Percentiles rank a stretch among this genome's conserved stretches.
Evolutionary conservation across 768 basidiomycete species (phyloP).

Genomic region (Crucibulum laeve): DNA sequence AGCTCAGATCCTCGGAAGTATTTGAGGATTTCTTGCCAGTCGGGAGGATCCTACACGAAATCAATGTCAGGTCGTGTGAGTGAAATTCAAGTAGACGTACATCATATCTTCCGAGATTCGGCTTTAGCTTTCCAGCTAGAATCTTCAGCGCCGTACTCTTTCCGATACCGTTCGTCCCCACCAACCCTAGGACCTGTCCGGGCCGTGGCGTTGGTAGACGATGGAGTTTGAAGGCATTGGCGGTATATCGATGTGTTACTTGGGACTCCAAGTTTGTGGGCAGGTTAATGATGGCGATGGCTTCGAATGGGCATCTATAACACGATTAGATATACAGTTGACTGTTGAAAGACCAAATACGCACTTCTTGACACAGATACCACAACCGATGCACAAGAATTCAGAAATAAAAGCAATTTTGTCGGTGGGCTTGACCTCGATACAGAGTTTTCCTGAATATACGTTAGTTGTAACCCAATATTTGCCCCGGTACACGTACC

Average conservation of each 20-base stretch:
- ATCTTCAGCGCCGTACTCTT: constrained; percentile 98
- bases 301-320: constrained; percentile 94
- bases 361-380: constrained; percentile 99
- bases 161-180: constrained; percentile 99
- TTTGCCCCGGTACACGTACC: constrained; percentile 40
- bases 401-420: constrained; percentile 99
- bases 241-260: constrained; percentile 97
- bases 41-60: constrained; percentile 78
- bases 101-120: constrained; percentile 95
- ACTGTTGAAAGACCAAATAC: constrained; percentile 17
- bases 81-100: constrained; percentile 36
- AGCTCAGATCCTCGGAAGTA: constrained; percentile 98
- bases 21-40: constrained; percentile 98
- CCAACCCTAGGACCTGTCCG: constrained; percentile 97
- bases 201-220: constrained; percentile 95
- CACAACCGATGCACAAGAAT: constrained; percentile 98
- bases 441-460: constrained; percentile 85
- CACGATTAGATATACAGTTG: background rate
- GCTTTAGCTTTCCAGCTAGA: constrained; percentile 94
- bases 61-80: constrained; percentile 1
- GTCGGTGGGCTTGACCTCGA: constrained; percentile 93
- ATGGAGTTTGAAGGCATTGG: constrained; percentile 98
- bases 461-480: constrained; percentile 3
- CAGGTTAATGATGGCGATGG: constrained; percentile 97
- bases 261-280: constrained; percentile 95